Evolutionary conservation across 495 filamentous ascomycete species (phyloP), one percentile per base, ranked within the genome.

Genomic region (Aspergillus heteromorphus): DNA sequence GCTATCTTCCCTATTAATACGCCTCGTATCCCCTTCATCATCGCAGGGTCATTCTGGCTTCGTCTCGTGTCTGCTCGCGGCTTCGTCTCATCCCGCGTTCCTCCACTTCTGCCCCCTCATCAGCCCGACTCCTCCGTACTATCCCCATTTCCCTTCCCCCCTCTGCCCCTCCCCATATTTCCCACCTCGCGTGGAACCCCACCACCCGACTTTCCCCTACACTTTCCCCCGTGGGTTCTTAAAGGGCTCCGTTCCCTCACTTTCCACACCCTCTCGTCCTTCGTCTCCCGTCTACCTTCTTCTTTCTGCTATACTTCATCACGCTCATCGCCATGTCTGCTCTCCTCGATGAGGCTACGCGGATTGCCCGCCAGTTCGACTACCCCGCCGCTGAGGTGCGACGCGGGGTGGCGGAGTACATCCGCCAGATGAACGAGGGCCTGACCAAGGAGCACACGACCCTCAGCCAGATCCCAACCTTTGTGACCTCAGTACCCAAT

Each of bases 381-480:
- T 96, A 89, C 74, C 75, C 83, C 53, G 79, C 88, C 36, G 83
- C 88, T 25, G 80, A 92, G 69, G 83, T 96, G 54, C 84, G 86
- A 58, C 84, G 81, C 64, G 88, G 81, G 19, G 89, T 95, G 45
- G 78, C 82, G 45, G 90, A 95, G 63, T 98, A 95, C 61, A 81
- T 96, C 45, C 76, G 79, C 54, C 81, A 97, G 76, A 89, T 95
- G 81, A 83, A 85, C 50, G 88, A 95, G 79, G 93, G 89, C n/a
- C 71, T 95, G 64, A 68, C 83, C 43, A 86, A 88, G 65, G 82
- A 89, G 62, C 85, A 85, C 43, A 83, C 88, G 2, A 88, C 86
- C 50, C 72, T 98, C 79, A 89, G 85, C 71, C 95, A 97, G 75
- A 98, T 98, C 62, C 93, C 93, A 0, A 96, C 93, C 19, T 98